Conservation (phyloP, 257 asterid species). For the Capsicum chinense region DNA sequence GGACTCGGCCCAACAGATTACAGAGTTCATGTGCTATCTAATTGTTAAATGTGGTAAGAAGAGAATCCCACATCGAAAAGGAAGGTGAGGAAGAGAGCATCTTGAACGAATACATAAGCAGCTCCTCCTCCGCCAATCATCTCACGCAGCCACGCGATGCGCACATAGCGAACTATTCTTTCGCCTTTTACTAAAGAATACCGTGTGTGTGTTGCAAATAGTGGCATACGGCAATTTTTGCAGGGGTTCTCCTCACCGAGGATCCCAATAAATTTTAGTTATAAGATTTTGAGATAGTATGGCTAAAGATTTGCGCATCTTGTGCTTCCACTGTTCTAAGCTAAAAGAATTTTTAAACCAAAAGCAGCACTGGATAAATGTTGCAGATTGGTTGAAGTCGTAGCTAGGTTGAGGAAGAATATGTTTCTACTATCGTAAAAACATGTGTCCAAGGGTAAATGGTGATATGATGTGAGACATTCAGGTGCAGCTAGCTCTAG, state of each 20-base stretch:
- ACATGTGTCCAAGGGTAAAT: too few species aligned
- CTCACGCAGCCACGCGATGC: background rate
- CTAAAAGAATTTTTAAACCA: too few species aligned
- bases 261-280: background rate
- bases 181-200: constrained; percentile 28
- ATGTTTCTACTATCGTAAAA: too few species aligned
- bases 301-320: too few species aligned
- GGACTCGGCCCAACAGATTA: background rate
- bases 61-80: background rate
- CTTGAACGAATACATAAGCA: background rate
- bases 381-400: too few species aligned
- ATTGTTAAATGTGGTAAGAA: background rate
- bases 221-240: constrained; percentile 10
- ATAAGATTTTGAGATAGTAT: too few species aligned
- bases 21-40: background rate
- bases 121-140: rapidly evolving
- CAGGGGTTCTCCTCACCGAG: background rate
- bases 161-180: constrained; percentile 12
- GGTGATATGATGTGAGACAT: too few species aligned
- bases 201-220: background rate
- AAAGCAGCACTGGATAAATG: too few species aligned
- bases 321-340: too few species aligned
- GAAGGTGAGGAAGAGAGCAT: background rate
- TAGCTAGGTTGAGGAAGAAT: too few species aligned
- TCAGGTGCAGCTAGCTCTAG: too few species aligned